Conservation (phyloP, 768 basidiomycete genomes). For the Leucosporidium yakuticum region DNA sequence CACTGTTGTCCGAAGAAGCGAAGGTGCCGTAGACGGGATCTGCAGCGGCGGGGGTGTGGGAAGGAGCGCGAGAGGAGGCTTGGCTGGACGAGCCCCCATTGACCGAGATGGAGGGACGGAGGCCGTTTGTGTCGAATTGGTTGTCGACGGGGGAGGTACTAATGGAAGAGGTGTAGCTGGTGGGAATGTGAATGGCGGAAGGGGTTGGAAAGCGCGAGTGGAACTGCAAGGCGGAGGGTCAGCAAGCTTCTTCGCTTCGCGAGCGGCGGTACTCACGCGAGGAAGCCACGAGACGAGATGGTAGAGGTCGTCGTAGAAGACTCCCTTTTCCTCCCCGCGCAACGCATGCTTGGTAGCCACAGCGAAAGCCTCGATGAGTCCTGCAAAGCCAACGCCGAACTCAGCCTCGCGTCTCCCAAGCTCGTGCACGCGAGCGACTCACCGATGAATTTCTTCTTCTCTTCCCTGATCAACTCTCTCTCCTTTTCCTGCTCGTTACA, state of each 20-base stretch:
- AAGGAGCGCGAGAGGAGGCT: not conserved
- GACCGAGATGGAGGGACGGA: not conserved
- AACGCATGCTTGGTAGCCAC: conserved; percentile 1
- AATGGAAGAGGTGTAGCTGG: no score
- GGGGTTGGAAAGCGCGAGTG: not conserved
- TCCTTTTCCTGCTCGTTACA: not conserved
- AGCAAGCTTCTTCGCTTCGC: not conserved
- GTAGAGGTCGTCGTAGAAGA: not conserved
- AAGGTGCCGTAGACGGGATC: not conserved
- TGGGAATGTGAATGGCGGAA: not conserved
- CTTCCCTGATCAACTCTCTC: not conserved
- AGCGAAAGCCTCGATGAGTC: not conserved
- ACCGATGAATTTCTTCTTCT: not conserved
- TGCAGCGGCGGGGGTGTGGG: not conserved
- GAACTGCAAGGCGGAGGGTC: not conserved
- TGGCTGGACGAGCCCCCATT: no score
- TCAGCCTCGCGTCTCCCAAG: not conserved
- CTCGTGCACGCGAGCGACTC: not conserved
- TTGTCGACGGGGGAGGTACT: not conserved
- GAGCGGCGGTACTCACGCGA: not conserved
- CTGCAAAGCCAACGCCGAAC: not conserved
- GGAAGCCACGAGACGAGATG: not conserved
- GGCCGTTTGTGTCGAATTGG: not conserved
- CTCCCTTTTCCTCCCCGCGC: not conserved
- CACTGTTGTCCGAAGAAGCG: no score